phyloP scores from a whole-genome alignment of 1,139 yeast species.

The Fermentozyma sake region DNA sequence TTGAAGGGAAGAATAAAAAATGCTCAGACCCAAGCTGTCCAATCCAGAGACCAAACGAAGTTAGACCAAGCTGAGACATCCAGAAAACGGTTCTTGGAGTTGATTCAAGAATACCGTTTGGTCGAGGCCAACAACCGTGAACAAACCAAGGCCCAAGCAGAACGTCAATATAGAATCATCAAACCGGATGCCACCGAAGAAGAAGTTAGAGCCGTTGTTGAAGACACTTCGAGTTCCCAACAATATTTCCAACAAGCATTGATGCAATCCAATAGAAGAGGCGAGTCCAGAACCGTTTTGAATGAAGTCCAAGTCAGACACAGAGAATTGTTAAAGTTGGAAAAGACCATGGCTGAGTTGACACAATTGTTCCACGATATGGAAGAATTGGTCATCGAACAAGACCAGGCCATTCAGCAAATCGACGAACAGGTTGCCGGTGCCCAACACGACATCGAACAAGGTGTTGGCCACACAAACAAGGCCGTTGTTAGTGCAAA shows the following conservation, averaged over 20 bases:
- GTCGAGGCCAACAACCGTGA: conserved; percentile 86
- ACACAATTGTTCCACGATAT: conserved; percentile 92
- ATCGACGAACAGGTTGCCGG: conserved; percentile 75
- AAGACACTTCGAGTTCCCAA: conserved; percentile 63
- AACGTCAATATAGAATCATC: conserved; percentile 87
- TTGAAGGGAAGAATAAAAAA: conserved; percentile 74
- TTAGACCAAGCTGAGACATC: conserved; percentile 87
- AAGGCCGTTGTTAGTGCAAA: conserved; percentile 87
- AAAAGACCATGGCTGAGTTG: conserved; percentile 92
- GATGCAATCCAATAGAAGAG: conserved; percentile 87
- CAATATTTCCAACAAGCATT: conserved; percentile 94
- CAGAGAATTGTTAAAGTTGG: conserved; percentile 90
- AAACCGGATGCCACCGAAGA: conserved; percentile 89
- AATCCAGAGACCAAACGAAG: conserved; percentile 72
- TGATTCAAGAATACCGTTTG: conserved; percentile 82
- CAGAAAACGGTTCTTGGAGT: conserved; percentile 78
- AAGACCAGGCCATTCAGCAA: conserved; percentile 82
- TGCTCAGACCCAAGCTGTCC: conserved; percentile 61
- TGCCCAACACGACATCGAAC: conserved; percentile 89
- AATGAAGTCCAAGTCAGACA: conserved; percentile 97
- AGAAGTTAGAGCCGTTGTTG: conserved; percentile 79
- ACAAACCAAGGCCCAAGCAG: conserved; percentile 82
- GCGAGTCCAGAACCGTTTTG: conserved; percentile 93
- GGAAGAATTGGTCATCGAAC: conserved; percentile 96
- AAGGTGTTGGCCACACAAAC: conserved; percentile 91